Percentiles rank a stretch among this genome's conserved stretches.
phyloP scores from a whole-genome alignment of 1,284 basidiomycete genomes.

The Ustilago esculenta region DNA sequence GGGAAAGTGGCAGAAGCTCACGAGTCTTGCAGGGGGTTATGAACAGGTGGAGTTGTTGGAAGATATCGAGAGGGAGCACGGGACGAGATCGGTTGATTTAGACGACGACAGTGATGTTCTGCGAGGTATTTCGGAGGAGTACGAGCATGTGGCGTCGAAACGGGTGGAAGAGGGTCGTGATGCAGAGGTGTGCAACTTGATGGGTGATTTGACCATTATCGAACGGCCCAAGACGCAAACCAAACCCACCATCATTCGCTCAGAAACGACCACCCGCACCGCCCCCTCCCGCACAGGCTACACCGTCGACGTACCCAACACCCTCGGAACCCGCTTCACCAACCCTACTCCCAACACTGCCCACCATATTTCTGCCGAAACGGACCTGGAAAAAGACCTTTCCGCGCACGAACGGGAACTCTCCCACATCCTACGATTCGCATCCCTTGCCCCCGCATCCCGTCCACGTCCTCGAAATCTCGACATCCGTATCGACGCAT shows the following conservation, averaged over 20 bases:
- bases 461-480: conserved; percentile 3
- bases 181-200: conserved; percentile 4
- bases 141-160: too few species aligned
- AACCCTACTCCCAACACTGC: background rate
- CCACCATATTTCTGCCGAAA: too few species aligned
- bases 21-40: conserved; percentile 82
- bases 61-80: conserved; percentile 28
- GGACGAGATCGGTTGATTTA: conserved; percentile 1
- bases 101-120: background rate
- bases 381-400: conserved; percentile 6
- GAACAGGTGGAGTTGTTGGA: conserved; percentile 41
- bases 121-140: background rate
- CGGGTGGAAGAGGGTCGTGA: background rate
- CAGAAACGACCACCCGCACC: background rate
- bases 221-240: conserved; percentile 12
- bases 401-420: conserved; percentile 7
- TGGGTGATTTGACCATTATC: conserved; percentile 21
- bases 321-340: conserved; percentile 13
- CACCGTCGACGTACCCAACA: conserved; percentile 35
- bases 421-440: conserved; percentile 23
- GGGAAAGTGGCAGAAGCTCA: conserved; percentile 84
- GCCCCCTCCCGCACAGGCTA: conserved; percentile 8
- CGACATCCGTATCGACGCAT: too few species aligned
- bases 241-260: background rate
- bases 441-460: conserved; percentile 14